phyloP scores from a whole-genome alignment of 2,329 filamentous ascomycete genomes.

The Phyllosticta ampelicida region DNA sequence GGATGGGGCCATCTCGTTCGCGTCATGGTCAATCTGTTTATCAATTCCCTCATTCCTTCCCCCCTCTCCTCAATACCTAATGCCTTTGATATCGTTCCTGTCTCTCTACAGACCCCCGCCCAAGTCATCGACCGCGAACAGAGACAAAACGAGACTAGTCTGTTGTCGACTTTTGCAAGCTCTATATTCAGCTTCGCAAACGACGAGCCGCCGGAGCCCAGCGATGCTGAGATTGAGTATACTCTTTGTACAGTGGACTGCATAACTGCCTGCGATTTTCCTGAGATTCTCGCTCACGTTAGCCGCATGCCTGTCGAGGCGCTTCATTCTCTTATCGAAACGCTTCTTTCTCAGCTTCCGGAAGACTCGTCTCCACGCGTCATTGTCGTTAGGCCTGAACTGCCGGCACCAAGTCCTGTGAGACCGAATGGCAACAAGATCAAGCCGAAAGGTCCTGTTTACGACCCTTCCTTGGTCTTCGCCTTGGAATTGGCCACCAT shows the following conservation, averaged over 20 bases:
- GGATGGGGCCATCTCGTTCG: slow-evolving; percentile 79
- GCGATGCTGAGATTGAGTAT: slow-evolving; percentile 92
- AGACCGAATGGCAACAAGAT: slow-evolving; percentile 49
- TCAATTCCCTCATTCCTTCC: slow-evolving; percentile 83
- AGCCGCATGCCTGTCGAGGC: slow-evolving; percentile 52
- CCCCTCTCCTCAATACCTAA: slow-evolving; percentile 59
- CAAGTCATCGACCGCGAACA: slow-evolving; percentile 84
- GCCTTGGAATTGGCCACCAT: slow-evolving; percentile 85
- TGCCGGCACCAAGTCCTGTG: slow-evolving; percentile 50
- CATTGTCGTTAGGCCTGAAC: slow-evolving; percentile 83
- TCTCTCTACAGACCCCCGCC: slow-evolving; percentile 82
- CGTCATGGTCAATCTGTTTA: slow-evolving; percentile 91
- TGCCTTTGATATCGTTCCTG: slow-evolving; percentile 61
- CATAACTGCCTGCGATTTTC: slow-evolving; percentile 78
- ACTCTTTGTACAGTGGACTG: slow-evolving; percentile 92
- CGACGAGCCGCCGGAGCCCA: slow-evolving; percentile 93
- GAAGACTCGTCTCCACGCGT: slow-evolving; percentile 72
- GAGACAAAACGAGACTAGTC: slow-evolving; percentile 65
- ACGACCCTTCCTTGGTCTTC: slow-evolving; percentile 81
- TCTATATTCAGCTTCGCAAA: slow-evolving; percentile 99
- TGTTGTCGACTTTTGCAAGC: slow-evolving; percentile 89
- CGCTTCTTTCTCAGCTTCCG: slow-evolving; percentile 72
- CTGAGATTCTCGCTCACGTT: slow-evolving; percentile 72
- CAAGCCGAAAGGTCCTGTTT: slow-evolving; percentile 49
- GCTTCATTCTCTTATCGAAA: slow-evolving; percentile 54